These are phyloP conservation scores for Blastobotrys malaysiensis DNA, from an alignment of 1,139 yeast genomes.

Conservation along the genomic window DNA sequence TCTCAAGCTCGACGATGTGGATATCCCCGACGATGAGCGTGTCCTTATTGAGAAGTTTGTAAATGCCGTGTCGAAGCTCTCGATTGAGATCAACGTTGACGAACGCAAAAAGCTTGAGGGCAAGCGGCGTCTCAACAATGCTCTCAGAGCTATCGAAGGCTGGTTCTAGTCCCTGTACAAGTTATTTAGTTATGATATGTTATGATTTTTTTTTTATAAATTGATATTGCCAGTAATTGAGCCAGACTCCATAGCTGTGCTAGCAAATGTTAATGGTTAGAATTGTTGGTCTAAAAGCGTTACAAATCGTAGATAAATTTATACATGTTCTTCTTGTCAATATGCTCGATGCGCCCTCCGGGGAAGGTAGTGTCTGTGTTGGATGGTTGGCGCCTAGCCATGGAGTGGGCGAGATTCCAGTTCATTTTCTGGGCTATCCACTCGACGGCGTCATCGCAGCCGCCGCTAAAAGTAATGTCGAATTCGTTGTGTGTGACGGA, in stretches of 20 bases:
- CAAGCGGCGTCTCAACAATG: conserved; percentile 69
- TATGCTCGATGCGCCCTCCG: conserved; percentile 21
- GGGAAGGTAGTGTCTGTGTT: conserved; percentile 15
- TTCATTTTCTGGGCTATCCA: conserved; percentile 54
- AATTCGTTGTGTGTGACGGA: conserved; percentile 75
- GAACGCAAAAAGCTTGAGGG: conserved; percentile 77
- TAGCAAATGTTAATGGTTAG: no score
- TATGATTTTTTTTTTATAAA: conserved; percentile 3
- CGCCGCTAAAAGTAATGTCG: conserved; percentile 75
- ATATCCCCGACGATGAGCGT: conserved; percentile 71
- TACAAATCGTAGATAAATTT: conserved; percentile 12
- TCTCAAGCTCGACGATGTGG: conserved; percentile 62
- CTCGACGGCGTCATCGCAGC: conserved; percentile 81
- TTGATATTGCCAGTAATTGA: no score
- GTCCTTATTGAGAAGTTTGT: conserved; percentile 77
- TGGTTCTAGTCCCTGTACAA: conserved; percentile 35
- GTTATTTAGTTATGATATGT: conserved; percentile 4
- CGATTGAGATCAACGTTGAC: conserved; percentile 85
- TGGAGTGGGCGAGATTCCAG: conserved; percentile 65
- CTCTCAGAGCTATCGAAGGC: conserved; percentile 81
- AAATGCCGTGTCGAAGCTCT: conserved; percentile 74
- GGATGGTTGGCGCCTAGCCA: conserved; percentile 25
- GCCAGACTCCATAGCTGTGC: no score
- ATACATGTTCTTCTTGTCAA: conserved; percentile 23
- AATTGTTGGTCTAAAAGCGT: background rate